Conservation (phyloP, 768 basidiomycete species). For the Thelephora ganbajun region DNA sequence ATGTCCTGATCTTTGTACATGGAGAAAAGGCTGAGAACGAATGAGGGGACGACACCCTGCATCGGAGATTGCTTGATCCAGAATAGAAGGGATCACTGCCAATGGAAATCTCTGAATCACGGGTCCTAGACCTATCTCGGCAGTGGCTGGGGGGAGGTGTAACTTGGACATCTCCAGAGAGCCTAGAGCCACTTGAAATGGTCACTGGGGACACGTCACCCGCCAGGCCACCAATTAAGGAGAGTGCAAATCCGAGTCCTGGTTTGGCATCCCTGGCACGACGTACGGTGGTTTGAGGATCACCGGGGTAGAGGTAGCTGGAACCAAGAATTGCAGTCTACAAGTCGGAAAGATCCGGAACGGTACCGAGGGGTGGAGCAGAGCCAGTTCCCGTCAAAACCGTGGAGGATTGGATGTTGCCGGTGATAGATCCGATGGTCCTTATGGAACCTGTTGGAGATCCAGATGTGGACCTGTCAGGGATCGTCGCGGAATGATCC, state of each 20-base stretch:
- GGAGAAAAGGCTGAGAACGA: constrained; percentile 17
- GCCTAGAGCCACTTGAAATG: constrained; percentile 47
- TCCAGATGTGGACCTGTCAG: constrained; percentile 31
- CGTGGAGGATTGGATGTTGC: constrained; percentile 21
- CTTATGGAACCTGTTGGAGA: constrained; percentile 48
- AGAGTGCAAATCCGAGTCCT: constrained; percentile 30
- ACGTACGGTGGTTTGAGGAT: constrained; percentile 33
- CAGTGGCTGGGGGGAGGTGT: constrained; percentile 30
- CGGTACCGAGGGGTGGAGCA: constrained; percentile 53
- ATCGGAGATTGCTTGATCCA: constrained; percentile 17
- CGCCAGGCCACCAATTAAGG: constrained; percentile 24
- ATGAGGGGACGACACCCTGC: constrained; percentile 21
- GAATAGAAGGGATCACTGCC: constrained; percentile 28
- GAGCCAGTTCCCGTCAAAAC: constrained; percentile 34
- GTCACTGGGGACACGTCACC: constrained; percentile 57
- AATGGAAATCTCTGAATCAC: constrained; percentile 13
- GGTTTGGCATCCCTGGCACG: constrained; percentile 27
- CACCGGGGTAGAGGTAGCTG: constrained; percentile 58
- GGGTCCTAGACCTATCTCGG: constrained; percentile 15
- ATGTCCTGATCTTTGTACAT: constrained; percentile 10
- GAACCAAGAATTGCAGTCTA: constrained; percentile 44
- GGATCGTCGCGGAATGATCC: constrained; percentile 42
- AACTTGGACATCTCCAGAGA: constrained; percentile 26
- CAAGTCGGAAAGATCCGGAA: constrained; percentile 61
- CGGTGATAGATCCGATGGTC: constrained; percentile 46